Conservation (phyloP, 2,329 filamentous ascomycete genomes). For the Botrytis sinoallii region DNA sequence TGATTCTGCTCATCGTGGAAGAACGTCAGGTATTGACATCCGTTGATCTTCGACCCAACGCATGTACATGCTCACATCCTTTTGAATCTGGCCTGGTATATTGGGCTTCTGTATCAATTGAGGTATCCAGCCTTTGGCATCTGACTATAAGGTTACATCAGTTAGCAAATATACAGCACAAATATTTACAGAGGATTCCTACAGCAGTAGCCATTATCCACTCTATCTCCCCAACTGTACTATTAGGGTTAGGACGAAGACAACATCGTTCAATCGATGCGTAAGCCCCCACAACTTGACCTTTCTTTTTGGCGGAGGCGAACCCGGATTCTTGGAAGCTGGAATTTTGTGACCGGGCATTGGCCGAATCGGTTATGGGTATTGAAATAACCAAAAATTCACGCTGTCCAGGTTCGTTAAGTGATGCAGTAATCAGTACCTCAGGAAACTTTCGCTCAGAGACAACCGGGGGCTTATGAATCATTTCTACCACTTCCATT, state of each 20-base stretch:
- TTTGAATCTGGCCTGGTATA: slow-evolving; percentile 60
- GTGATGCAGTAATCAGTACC: slow-evolving; percentile 55
- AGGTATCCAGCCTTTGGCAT: slow-evolving; percentile 66
- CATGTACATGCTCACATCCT: slow-evolving; percentile 69
- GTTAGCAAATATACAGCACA: background rate
- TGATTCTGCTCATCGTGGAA: background rate
- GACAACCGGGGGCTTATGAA: slow-evolving; percentile 55
- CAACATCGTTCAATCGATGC: slow-evolving; percentile 61
- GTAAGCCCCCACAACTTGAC: slow-evolving; percentile 57
- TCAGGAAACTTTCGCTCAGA: slow-evolving; percentile 61
- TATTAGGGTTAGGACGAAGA: slow-evolving; percentile 24
- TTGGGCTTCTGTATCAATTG: slow-evolving; percentile 62
- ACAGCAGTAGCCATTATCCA: slow-evolving; percentile 79
- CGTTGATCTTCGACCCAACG: slow-evolving; percentile 50
- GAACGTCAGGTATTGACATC: background rate
- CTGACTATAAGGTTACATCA: slow-evolving; percentile 30
- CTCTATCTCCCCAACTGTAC: slow-evolving; percentile 48
- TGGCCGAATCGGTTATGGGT: slow-evolving; percentile 46
- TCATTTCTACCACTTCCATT: slow-evolving; percentile 60
- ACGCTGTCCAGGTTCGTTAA: slow-evolving; percentile 34
- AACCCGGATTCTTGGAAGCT: background rate
- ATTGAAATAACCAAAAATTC: slow-evolving; percentile 60
- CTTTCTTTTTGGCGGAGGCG: slow-evolving; percentile 42
- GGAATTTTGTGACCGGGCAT: slow-evolving; percentile 29
- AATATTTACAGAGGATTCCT: background rate